phyloP scores from a whole-genome alignment of 257 asterid genomes.

The Ophiorrhiza pumila region DNA sequence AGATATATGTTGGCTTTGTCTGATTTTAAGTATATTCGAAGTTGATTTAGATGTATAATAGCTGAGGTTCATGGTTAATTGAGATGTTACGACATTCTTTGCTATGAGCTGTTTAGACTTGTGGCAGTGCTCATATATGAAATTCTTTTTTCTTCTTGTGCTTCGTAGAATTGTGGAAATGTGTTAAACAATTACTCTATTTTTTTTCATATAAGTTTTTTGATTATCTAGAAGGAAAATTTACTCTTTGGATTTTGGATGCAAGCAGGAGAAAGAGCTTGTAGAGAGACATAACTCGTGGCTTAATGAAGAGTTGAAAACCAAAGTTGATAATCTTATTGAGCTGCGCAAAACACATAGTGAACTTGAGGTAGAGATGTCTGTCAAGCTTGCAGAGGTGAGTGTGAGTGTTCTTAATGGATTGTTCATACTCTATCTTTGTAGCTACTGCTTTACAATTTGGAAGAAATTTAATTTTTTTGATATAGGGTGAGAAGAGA shows the following conservation, averaged over 20 bases:
- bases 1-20: no score
- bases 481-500: constrained; percentile 57
- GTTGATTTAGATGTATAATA: background rate
- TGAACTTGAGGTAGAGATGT: constrained; percentile 81
- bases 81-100: background rate
- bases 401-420: constrained; percentile 41
- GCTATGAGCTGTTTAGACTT: background rate
- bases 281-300: constrained; percentile 84
- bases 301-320: constrained; percentile 84
- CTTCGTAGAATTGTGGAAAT: background rate
- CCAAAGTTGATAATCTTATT: constrained; percentile 56
- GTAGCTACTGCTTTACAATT: background rate
- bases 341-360: constrained; percentile 59
- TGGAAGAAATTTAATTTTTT: background rate
- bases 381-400: constrained; percentile 68
- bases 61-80: no score
- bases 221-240: background rate
- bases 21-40: background rate
- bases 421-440: background rate
- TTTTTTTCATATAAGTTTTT: background rate
- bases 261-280: constrained; percentile 87
- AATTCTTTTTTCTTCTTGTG: background rate
- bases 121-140: background rate
- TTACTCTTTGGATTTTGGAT: constrained; percentile 7
- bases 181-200: background rate